Base-by-base conservation (phyloP, 1,139 yeast species). In the Kluyveromyces marxianus region DNA sequence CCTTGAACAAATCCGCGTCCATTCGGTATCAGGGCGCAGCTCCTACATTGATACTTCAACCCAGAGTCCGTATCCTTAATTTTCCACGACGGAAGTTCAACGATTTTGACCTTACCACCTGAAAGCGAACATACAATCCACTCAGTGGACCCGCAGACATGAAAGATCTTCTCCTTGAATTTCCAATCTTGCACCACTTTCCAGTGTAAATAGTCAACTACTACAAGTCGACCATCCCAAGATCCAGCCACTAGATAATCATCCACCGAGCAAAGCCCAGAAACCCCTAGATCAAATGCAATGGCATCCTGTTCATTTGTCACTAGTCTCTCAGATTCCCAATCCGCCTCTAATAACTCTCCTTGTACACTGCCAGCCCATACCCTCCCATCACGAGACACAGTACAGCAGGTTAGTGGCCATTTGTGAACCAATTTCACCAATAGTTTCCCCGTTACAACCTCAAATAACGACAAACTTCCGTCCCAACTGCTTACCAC, bases 1-100 rank as follows among this genome's bases (percentile, higher is more conserved):
- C 90, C 73, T 36, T 83, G 75, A 0, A 86, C 89, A 61, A 80
- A 88, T 0, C 95, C 95, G 37, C 69, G 67, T 2, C 76, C 77
- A 44, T 67, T 60, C 0, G 88, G 86, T 53, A 81, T 72, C 44
- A 83, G 70, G 50, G 72, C 71, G 28, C 88, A 57, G 35, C 78
- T 78, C 42, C 81, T 70, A 2, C 87, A 79, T 61, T 86, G 94
- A 58, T 79, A 81, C 55, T 81, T 79, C 46, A 88, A 71, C 0
- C 95, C 90, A 43, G 85, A 76, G 49, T 84, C 88, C 39, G 88
- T 52, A 54, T 56, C 2, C 54, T 54, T 50, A 72, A 60, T 44
- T 71, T 71, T 42, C 82, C 66, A 28, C 72, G 64, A 56, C 79
- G 95, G 66, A 74, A 86, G 7, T 81, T 80, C 76, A 6, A 83